Evolutionary conservation across 192 early-diverging fungal species (phyloP).

Genomic region (Dissophora globulifera): DNA sequence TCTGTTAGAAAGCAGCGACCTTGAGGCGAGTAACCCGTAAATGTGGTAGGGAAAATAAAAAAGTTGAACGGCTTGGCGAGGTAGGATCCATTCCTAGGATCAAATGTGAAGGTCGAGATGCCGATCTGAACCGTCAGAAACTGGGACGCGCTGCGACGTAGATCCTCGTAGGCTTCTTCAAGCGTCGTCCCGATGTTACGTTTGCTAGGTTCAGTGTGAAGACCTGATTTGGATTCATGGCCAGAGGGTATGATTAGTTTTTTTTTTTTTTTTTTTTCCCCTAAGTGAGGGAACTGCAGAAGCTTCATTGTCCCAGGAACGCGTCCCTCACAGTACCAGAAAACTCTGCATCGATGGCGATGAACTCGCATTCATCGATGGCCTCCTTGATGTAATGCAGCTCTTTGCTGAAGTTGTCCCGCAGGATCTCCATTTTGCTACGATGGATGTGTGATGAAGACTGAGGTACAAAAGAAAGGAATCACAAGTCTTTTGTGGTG

Average conservation of each 20-base stretch:
- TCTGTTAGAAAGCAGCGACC: slow-evolving; percentile 61
- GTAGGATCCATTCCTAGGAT: slow-evolving; percentile 63
- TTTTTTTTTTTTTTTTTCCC: too few species aligned
- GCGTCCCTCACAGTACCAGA: slow-evolving; percentile 60
- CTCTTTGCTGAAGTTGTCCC: slow-evolving; percentile 67
- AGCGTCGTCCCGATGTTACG: slow-evolving; percentile 26
- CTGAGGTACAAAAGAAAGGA: neutral
- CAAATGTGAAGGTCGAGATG: slow-evolving; percentile 82
- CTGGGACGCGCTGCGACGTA: slow-evolving; percentile 38
- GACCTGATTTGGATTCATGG: slow-evolving; percentile 30
- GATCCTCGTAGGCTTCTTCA: slow-evolving; percentile 40
- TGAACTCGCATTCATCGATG: slow-evolving; percentile 73
- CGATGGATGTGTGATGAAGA: neutral
- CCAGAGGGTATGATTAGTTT: too few species aligned
- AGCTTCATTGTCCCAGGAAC: too few species aligned
- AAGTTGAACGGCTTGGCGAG: slow-evolving; percentile 89
- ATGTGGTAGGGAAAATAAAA: slow-evolving; percentile 82
- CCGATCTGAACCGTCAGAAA: slow-evolving; percentile 84
- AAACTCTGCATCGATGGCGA: slow-evolving; percentile 86
- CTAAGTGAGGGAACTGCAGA: too few species aligned
- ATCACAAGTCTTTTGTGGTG: neutral
- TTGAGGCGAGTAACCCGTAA: slow-evolving; percentile 52
- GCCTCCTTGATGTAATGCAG: slow-evolving; percentile 70
- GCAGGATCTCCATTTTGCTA: slow-evolving; percentile 73
- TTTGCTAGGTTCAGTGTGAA: slow-evolving; percentile 40